These are phyloP conservation scores for Spergularia marina DNA, from an alignment of 148 eudicot genomes.

Conservation along the genomic window DNA sequence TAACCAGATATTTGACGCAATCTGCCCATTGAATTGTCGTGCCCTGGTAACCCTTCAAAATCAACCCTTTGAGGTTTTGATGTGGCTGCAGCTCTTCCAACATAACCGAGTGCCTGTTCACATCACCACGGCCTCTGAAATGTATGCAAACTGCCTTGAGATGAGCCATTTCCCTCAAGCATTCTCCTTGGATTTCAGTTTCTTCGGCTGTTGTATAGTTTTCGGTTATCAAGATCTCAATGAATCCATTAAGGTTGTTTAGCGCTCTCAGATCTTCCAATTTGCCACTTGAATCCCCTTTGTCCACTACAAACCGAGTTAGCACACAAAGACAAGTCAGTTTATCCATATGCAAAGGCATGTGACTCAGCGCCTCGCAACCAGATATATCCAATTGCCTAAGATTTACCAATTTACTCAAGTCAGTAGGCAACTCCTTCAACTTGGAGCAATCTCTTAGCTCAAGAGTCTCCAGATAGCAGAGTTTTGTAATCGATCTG, in stretches of 20 bases:
- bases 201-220: background rate
- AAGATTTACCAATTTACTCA: constrained; percentile 13
- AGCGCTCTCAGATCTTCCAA: background rate
- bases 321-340: constrained; percentile 20
- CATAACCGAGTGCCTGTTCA: background rate
- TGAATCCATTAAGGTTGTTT: background rate
- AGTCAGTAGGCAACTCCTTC: constrained; percentile 10
- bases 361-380: constrained; percentile 10
- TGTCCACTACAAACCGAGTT: constrained; percentile 16
- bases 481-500: constrained; percentile 7
- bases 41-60: constrained; percentile 3
- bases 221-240: constrained; percentile 12
- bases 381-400: constrained; percentile 16
- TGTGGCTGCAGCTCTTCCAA: constrained; percentile 9
- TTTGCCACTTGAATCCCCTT: background rate
- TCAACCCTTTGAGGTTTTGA: constrained; percentile 4
- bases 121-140: background rate
- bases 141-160: constrained; percentile 2
- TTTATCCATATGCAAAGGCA: constrained; percentile 18
- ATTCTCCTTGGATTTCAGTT: background rate
- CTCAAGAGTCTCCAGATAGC: constrained; percentile 24
- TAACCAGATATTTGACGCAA: background rate
- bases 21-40: background rate
- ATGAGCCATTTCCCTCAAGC: constrained; percentile 4
- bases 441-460: constrained; percentile 13